These are phyloP conservation scores for Larix kaempferi DNA, from an alignment of 75 land plant genomes.

Conservation along the genomic window DNA sequence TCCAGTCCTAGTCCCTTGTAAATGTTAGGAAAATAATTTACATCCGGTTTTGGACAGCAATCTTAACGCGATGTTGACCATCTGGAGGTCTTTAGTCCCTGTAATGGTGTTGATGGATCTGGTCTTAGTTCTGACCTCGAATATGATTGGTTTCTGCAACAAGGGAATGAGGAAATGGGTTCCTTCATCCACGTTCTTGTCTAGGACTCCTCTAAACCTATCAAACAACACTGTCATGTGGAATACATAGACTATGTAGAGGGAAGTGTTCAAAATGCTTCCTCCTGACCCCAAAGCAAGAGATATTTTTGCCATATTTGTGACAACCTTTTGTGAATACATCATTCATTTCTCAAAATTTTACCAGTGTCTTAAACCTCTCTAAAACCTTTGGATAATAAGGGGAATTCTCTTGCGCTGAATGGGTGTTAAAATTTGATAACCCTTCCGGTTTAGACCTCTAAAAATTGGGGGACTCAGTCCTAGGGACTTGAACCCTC, in stretches of 20 bases:
- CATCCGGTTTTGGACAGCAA: conserved; percentile 74
- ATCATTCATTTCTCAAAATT: too few relatives aligned
- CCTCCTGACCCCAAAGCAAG: conserved; percentile 58
- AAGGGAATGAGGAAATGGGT: conserved; percentile 81
- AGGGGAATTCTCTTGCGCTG: too few relatives aligned
- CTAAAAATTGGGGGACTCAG: too few relatives aligned
- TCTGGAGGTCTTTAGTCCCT: conserved; percentile 94
- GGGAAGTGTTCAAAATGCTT: conserved; percentile 47
- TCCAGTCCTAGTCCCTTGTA: conserved; percentile 27
- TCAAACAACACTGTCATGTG: conserved; percentile 82
- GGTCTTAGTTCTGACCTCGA: conserved; percentile 79
- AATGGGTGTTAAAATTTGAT: too few relatives aligned
- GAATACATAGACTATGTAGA: conserved; percentile 96
- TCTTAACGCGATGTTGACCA: conserved; percentile 81
- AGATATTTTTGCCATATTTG: conserved; percentile 47
- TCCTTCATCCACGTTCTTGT: conserved; percentile 66
- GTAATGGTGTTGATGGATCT: conserved; percentile 73
- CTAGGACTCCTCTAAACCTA: conserved; percentile 75
- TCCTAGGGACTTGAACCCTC: too few relatives aligned
- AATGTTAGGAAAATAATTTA: conserved; percentile 15
- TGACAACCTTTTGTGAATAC: too few relatives aligned
- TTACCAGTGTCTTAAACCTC: too few relatives aligned
- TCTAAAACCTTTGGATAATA: too few relatives aligned
- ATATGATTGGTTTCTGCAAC: conserved; percentile 84
- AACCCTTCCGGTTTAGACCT: too few relatives aligned